These are phyloP conservation scores for Metschnikowia matae DNA, from an alignment of 805 yeast species.

Conservation along the genomic window DNA sequence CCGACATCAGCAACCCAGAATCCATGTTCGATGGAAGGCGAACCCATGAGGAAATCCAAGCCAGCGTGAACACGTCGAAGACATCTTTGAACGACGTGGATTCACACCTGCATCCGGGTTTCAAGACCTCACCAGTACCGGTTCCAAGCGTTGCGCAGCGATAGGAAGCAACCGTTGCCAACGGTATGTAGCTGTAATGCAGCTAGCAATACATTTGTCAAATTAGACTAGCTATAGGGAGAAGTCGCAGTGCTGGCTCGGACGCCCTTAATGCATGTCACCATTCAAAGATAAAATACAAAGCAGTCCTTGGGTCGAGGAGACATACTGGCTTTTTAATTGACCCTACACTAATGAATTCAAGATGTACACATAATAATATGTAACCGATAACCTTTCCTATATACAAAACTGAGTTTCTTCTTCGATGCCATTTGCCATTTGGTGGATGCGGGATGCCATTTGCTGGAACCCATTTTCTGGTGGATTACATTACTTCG, in stretches of 20 bases:
- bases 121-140: background rate
- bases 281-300: background rate
- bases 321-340: background rate
- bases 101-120: background rate
- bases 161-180: background rate
- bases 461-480: no score
- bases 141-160: background rate
- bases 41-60: constrained; percentile 21
- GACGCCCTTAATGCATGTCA: background rate
- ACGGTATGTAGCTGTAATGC: background rate
- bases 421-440: background rate
- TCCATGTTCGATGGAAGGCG: constrained; percentile 34
- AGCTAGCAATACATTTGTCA: background rate
- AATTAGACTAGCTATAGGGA: background rate
- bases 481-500: constrained; percentile 4
- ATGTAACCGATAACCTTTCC: constrained; percentile 3
- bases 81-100: constrained; percentile 32
- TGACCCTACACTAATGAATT: constrained; percentile 3
- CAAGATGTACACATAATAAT: background rate
- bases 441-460: no score
- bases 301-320: constrained; percentile 2
- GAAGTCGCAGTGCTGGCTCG: background rate
- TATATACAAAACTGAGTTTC: background rate
- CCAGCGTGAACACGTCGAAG: constrained; percentile 31
- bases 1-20: constrained; percentile 36